A percentile compares a stretch with the other conserved stretches of the same genome.
These are phyloP conservation scores for Balansia obtecta DNA, from an alignment of 2,329 filamentous ascomycete species.

Conservation along the genomic window DNA sequence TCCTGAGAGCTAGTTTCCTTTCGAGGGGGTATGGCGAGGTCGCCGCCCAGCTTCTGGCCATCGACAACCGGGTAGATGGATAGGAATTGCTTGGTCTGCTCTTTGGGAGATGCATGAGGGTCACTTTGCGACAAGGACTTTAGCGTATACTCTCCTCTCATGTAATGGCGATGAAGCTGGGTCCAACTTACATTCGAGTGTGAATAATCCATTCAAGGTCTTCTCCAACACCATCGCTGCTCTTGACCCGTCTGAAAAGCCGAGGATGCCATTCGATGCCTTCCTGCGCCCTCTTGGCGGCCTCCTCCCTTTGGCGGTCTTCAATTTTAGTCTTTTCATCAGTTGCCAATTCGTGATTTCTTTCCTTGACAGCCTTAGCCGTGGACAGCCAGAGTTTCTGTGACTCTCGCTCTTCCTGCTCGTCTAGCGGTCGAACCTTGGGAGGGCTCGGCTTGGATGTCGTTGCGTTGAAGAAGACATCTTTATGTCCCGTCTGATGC, in stretches of 20 bases:
- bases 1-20: conserved; percentile 3
- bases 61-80: conserved; percentile 74
- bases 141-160: conserved; percentile 8
- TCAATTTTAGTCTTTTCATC: conserved; percentile 96
- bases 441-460: conserved; percentile 67
- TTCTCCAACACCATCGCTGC: conserved; percentile 73
- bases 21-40: conserved; percentile 42
- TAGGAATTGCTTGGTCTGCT: conserved; percentile 71
- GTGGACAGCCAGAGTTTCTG: conserved; percentile 79
- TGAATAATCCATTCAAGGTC: conserved; percentile 93
- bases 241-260: conserved; percentile 66
- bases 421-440: conserved; percentile 60
- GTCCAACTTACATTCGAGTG: conserved; percentile 57
- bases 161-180: background rate
- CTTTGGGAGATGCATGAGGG: conserved; percentile 42
- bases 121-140: conserved; percentile 15
- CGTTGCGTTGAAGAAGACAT: conserved; percentile 79
- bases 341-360: conserved; percentile 80
- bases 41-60: conserved; percentile 51
- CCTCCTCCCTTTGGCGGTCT: conserved; percentile 81
- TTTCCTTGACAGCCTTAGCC: conserved; percentile 66
- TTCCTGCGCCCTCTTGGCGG: conserved; percentile 64
- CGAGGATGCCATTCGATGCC: conserved; percentile 79
- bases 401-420: conserved; percentile 85
- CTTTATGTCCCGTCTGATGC: conserved; percentile 72